phyloP scores from a whole-genome alignment of 2,329 filamentous ascomycete genomes.

The Claviceps purpurea region DNA sequence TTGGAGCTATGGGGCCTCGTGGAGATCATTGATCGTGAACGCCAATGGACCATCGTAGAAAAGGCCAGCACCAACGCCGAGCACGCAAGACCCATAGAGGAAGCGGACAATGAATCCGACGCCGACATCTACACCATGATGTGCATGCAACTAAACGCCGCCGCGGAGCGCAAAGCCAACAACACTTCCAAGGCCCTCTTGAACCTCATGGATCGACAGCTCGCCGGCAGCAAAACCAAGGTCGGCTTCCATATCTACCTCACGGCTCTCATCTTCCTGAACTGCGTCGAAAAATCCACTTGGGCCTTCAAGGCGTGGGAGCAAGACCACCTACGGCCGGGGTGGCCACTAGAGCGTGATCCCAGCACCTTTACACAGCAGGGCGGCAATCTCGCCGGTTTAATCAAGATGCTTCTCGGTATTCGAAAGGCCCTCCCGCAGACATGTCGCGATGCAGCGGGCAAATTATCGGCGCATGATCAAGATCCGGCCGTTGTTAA shows the following conservation, averaged over 20 bases:
- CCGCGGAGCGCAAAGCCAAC: constrained; percentile 49
- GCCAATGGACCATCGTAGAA: constrained; percentile 45
- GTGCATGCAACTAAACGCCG: constrained; percentile 50
- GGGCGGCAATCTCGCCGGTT: constrained; percentile 42
- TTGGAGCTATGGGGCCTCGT: constrained; percentile 53
- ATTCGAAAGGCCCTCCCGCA: constrained; percentile 47
- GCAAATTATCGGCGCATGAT: constrained; percentile 34
- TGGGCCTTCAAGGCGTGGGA: constrained; percentile 59
- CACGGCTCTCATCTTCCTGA: constrained; percentile 47
- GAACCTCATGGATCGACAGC: constrained; percentile 44
- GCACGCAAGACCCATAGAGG: constrained; percentile 33
- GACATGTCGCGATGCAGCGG: constrained; percentile 31
- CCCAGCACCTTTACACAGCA: constrained; percentile 45
- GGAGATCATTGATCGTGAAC: constrained; percentile 51
- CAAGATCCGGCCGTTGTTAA: constrained; percentile 30
- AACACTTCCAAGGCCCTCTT: constrained; percentile 44
- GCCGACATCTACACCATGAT: constrained; percentile 47
- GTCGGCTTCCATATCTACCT: constrained; percentile 49
- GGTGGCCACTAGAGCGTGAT: constrained; percentile 47
- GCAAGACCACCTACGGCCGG: constrained; percentile 42
- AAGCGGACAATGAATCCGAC: constrained; percentile 32
- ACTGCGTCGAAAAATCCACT: constrained; percentile 53
- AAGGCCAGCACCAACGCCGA: constrained; percentile 28
- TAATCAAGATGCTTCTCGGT: constrained; percentile 47
- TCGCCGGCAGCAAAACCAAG: constrained; percentile 47